Conservation (phyloP, 306 rosid species). For the Macrotyloma uniflorum region DNA sequence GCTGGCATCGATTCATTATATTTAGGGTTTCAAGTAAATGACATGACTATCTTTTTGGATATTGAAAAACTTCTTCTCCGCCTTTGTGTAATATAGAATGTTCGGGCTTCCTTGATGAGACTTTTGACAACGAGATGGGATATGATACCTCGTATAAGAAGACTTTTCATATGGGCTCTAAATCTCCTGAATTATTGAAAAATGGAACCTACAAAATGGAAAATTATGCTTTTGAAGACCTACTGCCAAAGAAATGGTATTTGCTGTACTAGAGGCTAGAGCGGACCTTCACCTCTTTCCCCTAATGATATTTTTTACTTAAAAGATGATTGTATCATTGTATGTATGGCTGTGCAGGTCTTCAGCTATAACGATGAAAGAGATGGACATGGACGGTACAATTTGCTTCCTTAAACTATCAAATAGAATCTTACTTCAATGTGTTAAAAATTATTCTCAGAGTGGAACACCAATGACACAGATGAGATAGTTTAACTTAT, state of each 20-base stretch:
- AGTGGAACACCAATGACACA: slow-evolving; percentile 12
- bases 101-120: slow-evolving; percentile 48
- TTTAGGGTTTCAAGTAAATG: slow-evolving; percentile 28
- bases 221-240: slow-evolving; percentile 54
- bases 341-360: slow-evolving; percentile 54
- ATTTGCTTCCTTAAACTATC: slow-evolving; percentile 33
- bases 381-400: slow-evolving; percentile 62
- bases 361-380: slow-evolving; percentile 51
- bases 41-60: slow-evolving; percentile 4
- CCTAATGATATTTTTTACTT: slow-evolving; percentile 27
- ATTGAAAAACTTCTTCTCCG: background rate
- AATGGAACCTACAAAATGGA: slow-evolving; percentile 39
- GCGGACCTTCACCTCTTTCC: slow-evolving; percentile 24
- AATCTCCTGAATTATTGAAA: slow-evolving; percentile 47
- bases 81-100: slow-evolving; percentile 45
- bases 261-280: slow-evolving; percentile 21
- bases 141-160: slow-evolving; percentile 54
- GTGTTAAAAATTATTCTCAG: background rate
- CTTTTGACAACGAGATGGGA: slow-evolving; percentile 54
- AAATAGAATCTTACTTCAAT: slow-evolving; percentile 14
- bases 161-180: slow-evolving; percentile 45
- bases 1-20: slow-evolving; percentile 7
- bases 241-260: slow-evolving; percentile 54
- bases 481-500: slow-evolving; percentile 13
- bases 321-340: slow-evolving; percentile 37